These are phyloP conservation scores for Eleusine indica DNA, from an alignment of 176 grass and related monocot genomes.

Conservation along the genomic window DNA sequence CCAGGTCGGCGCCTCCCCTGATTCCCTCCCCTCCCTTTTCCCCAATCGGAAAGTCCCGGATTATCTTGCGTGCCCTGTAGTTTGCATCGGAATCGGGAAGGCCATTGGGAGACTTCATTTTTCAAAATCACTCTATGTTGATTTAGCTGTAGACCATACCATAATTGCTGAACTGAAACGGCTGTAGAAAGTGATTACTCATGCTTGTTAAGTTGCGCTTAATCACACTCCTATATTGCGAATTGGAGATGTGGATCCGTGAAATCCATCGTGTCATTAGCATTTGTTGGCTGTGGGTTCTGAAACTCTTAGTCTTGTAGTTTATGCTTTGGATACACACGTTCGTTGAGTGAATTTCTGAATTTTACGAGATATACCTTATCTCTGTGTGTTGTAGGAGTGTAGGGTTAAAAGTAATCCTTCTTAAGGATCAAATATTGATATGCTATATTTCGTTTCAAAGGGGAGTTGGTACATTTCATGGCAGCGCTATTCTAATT, in stretches of 20 bases:
- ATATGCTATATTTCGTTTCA: constrained; percentile 3
- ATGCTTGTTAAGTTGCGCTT: background rate
- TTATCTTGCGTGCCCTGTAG: background rate
- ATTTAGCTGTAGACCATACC: background rate
- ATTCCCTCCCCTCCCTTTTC: background rate
- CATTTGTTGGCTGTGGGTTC: too few species aligned
- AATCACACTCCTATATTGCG: background rate
- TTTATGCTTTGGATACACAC: too few species aligned
- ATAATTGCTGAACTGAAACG: background rate
- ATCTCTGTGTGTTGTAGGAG: background rate
- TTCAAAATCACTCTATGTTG: background rate
- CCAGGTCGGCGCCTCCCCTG: background rate
- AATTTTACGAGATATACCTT: background rate
- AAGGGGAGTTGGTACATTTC: background rate
- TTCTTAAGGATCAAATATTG: background rate
- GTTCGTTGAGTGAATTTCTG: background rate
- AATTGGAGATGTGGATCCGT: background rate
- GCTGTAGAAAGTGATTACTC: background rate
- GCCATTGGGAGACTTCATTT: background rate
- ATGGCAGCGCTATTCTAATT: constrained; percentile 5
- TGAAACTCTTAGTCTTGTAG: too few species aligned
- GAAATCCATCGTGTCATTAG: background rate
- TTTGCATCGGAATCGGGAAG: background rate
- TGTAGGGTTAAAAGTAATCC: background rate
- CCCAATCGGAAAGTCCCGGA: background rate